Evolutionary conservation across 179 eudicot genomes (phyloP).

Genomic region (Monotropa hypopitys): DNA sequence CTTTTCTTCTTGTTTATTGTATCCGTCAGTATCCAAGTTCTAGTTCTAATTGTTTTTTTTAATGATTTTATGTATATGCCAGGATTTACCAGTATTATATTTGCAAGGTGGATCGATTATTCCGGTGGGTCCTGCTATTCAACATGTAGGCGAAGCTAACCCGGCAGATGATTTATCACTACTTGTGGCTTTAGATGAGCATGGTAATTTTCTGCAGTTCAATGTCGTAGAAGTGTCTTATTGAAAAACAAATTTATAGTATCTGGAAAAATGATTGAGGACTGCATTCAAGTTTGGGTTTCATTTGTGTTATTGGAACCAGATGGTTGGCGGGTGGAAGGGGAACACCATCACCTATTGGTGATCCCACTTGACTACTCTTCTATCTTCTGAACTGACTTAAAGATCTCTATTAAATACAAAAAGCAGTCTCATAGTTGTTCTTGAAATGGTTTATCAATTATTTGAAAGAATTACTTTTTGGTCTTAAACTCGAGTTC

Average conservation of each 20-base stretch:
- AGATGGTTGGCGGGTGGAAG: background rate
- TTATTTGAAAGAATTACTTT: background rate
- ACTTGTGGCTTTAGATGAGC: conserved; percentile 79
- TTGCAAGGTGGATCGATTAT: conserved; percentile 80
- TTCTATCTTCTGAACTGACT: background rate
- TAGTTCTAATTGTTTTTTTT: background rate
- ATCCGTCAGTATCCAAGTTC: conserved; percentile 6
- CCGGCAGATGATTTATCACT: conserved; percentile 68
- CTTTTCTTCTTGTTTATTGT: background rate
- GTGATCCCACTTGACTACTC: background rate
- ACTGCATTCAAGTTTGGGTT: background rate
- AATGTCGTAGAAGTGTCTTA: background rate
- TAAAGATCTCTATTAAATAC: background rate
- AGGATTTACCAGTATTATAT: conserved; percentile 83
- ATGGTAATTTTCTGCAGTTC: conserved; percentile 35
- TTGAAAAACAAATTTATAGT: background rate
- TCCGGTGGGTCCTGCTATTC: conserved; percentile 63
- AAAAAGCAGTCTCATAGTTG: background rate
- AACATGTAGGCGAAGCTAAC: conserved; percentile 72
- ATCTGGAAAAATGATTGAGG: background rate
- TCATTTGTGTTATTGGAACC: background rate
- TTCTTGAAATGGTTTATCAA: background rate
- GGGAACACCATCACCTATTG: background rate
- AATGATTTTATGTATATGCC: conserved; percentile 10
- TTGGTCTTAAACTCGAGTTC: background rate